A percentile compares a stretch with the other conserved stretches of the same genome.
Evolutionary conservation across 805 yeast species (phyloP).

Genomic region (Kuraishia molischiana): DNA sequence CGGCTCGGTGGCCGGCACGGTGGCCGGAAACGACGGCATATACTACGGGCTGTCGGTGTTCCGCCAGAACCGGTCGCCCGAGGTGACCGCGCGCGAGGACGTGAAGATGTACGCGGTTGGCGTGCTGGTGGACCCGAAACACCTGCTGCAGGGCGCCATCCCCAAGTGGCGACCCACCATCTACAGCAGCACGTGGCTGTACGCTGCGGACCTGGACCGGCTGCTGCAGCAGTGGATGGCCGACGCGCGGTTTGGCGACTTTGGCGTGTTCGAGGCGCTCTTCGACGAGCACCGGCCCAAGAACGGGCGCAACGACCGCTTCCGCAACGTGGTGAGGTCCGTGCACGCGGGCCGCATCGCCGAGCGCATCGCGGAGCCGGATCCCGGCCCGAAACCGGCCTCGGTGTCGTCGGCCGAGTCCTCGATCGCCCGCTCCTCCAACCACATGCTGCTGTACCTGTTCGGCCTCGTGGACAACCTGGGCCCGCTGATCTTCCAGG

Average conservation of each 20-base stretch:
- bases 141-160: constrained; percentile 7
- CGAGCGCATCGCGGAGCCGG: neutral
- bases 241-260: constrained; percentile 10
- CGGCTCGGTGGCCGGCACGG: constrained; percentile 6
- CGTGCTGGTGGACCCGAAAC: constrained; percentile 37
- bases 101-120: constrained; percentile 62
- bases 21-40: constrained; percentile 10
- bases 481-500: constrained; percentile 57
- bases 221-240: constrained; percentile 17
- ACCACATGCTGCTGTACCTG: constrained; percentile 37
- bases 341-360: constrained; percentile 8
- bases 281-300: constrained; percentile 16
- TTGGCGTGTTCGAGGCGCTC: constrained; percentile 12
- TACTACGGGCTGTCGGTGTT: constrained; percentile 44
- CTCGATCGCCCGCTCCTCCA: constrained; percentile 14
- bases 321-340: constrained; percentile 13
- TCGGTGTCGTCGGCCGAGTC: constrained; percentile 13
- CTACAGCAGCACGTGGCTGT: constrained; percentile 34
- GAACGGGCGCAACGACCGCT: constrained; percentile 14
- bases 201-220: constrained; percentile 22
- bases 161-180: constrained; percentile 29
- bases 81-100: constrained; percentile 25
- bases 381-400: constrained; percentile 20
- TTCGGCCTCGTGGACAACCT: constrained; percentile 34
- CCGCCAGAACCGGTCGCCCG: constrained; percentile 26